Conservation (phyloP, 768 basidiomycete species). For the Sporobolomyces pararoseus region DNA sequence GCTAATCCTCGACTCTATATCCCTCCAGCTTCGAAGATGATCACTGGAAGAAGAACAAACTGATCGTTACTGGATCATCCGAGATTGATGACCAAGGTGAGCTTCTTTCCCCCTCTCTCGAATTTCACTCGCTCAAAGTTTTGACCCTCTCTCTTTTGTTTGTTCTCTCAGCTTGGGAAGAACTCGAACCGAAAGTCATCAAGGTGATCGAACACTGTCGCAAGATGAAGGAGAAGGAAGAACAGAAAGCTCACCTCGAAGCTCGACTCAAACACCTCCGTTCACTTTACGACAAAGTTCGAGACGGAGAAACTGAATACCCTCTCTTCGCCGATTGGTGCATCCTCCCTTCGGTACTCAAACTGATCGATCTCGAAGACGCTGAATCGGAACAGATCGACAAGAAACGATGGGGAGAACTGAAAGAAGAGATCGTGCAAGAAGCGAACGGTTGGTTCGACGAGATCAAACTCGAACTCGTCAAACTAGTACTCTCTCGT, state of each 20-base stretch:
- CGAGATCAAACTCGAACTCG: background rate
- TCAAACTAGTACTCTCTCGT: background rate
- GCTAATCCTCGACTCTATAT: background rate
- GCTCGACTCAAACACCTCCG: background rate
- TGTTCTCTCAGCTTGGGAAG: slow-evolving; percentile 11
- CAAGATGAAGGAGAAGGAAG: background rate
- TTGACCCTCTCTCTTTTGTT: background rate
- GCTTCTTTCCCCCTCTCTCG: background rate
- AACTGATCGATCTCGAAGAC: background rate
- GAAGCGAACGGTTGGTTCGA: background rate
- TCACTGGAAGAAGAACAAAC: background rate
- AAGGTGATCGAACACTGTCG: slow-evolving; percentile 9
- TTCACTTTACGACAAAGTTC: background rate
- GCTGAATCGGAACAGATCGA: background rate
- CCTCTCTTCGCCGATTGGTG: slow-evolving; percentile 17
- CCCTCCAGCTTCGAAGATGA: background rate
- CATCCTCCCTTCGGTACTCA: background rate
- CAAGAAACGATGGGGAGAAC: background rate
- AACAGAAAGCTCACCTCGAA: background rate
- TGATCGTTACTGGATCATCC: background rate
- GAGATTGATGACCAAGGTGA: slow-evolving; percentile 7
- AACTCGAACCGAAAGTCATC: slow-evolving; percentile 11
- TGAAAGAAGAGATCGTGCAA: background rate
- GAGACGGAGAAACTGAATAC: background rate
- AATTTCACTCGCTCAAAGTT: background rate